Percentiles rank a stretch among this genome's conserved stretches.
Evolutionary conservation across 2,329 filamentous ascomycete genomes (phyloP).

Genomic region (Xylariaceae sp.): DNA sequence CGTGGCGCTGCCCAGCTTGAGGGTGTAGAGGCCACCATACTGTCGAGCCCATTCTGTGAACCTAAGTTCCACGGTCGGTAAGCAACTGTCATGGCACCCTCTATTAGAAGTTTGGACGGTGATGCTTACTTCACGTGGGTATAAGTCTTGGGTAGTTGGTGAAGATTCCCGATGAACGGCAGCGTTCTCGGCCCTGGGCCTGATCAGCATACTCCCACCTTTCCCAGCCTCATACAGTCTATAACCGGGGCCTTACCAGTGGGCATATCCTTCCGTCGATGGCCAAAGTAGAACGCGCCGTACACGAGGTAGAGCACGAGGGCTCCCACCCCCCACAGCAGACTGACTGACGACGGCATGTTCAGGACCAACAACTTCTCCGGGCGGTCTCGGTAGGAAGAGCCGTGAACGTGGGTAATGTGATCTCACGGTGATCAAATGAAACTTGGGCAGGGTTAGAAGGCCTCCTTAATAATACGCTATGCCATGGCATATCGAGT

Average conservation of each 20-base stretch:
- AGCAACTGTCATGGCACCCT: neutral
- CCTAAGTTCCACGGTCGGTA: conserved; percentile 18
- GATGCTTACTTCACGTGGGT: conserved; percentile 8
- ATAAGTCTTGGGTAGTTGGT: conserved; percentile 11
- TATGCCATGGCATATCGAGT: too few relatives aligned
- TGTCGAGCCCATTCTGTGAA: conserved; percentile 38
- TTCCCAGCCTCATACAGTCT: neutral
- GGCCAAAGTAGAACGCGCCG: conserved; percentile 8
- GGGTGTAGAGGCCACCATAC: conserved; percentile 13
- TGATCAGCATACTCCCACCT: neutral
- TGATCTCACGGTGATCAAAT: neutral
- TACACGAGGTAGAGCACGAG: conserved; percentile 7
- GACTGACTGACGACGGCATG: neutral
- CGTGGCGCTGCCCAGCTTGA: conserved; percentile 29
- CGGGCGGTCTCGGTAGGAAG: neutral
- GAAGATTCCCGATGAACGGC: conserved; percentile 14
- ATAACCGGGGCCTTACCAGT: conserved; percentile 8
- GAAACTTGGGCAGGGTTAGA: too few relatives aligned
- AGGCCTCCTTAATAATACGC: too few relatives aligned
- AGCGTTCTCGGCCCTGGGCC: conserved; percentile 9
- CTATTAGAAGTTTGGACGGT: too few relatives aligned
- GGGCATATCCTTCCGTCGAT: conserved; percentile 13
- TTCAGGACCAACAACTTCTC: neutral
- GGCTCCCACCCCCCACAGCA: conserved; percentile 3
- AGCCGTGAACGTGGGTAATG: neutral